Base-by-base conservation (phyloP, 108 stramenopile species). In the Chaetoceros tenuissimus region DNA sequence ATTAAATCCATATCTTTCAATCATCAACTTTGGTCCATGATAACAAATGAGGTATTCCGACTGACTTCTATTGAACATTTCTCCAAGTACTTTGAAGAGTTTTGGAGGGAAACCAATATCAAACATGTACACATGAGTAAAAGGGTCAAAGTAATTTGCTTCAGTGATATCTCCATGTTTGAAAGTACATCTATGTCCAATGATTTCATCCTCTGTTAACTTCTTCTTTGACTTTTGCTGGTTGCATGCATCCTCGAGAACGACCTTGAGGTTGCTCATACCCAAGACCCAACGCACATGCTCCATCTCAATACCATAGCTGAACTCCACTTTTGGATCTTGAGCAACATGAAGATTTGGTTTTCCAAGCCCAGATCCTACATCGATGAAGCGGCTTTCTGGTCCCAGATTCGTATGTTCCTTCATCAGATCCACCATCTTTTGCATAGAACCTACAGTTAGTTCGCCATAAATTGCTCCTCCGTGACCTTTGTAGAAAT, bases 81-180 rank as follows among this genome's bases (percentile, higher is more conserved):
- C 60, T 22, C 84, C 53, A 17, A 94, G 63, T 24, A 69, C 20
- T 46, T 69, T 45, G 64, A 84, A 87, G 18, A 94, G 74, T 31
- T 59, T 40, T 27, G 87, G 87, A 19, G 92, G 92, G 49, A 94
- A 87, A 1, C 79, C 97, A 62, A 95, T 85, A 56, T 94, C 93
- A 67, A 95, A 97, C 91, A 95, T 96, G 83, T 98, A 98, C 7
- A 97, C 94, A 71, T 98, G 97, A 0, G 96, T 96, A 61, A 96
- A 97, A 0, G 95, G 96, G 75, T 97, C 94, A 61, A 96, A 93
- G 25, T 68, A 82, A 18, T 71, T 72, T 5, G 89, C 94, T 46
- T 74, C 67, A 34, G 69, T 72, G 28, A 98, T 94, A 72, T 98
- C 87, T 22, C 83, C 87, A 53, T 82, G 74, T 1, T 78, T 70